These are phyloP conservation scores for Scopulariopsis brevicaulis DNA, from an alignment of 2,329 filamentous ascomycete genomes.

Conservation along the genomic window DNA sequence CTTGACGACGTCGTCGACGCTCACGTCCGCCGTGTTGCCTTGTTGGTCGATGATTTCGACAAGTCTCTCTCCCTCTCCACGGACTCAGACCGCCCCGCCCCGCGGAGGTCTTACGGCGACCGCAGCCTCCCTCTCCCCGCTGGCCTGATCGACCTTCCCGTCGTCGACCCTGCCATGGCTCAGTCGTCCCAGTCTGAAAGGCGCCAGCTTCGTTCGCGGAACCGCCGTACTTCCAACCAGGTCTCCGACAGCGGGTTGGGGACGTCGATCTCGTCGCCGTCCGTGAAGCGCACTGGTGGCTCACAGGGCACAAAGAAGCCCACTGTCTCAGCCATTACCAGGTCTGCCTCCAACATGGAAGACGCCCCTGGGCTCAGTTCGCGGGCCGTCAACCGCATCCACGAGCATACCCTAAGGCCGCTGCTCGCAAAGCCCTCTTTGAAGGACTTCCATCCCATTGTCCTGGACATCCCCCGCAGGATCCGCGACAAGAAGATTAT, in stretches of 20 bases:
- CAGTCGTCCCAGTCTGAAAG: slow-evolving; percentile 28
- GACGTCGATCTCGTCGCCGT: slow-evolving; percentile 60
- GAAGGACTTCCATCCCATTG: slow-evolving; percentile 70
- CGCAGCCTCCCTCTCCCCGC: slow-evolving; percentile 48
- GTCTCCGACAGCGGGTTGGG: slow-evolving; percentile 82
- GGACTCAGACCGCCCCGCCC: slow-evolving; percentile 20
- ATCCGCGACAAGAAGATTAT: slow-evolving; percentile 79
- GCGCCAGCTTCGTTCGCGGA: slow-evolving; percentile 40
- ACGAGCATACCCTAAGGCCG: slow-evolving; percentile 67
- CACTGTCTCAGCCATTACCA: slow-evolving; percentile 46
- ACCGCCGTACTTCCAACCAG: slow-evolving; percentile 48
- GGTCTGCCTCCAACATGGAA: slow-evolving; percentile 37
- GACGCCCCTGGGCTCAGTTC: slow-evolving; percentile 52
- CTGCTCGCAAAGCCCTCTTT: slow-evolving; percentile 62
- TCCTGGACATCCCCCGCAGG: slow-evolving; percentile 66
- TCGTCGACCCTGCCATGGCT: slow-evolving; percentile 37
- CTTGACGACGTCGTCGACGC: slow-evolving; percentile 63
- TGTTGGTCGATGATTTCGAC: slow-evolving; percentile 56
- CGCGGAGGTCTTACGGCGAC: slow-evolving; percentile 30
- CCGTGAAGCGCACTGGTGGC: slow-evolving; percentile 33
- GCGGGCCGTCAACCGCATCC: slow-evolving; percentile 65
- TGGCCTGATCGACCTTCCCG: slow-evolving; percentile 42
- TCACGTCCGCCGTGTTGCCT: slow-evolving; percentile 55
- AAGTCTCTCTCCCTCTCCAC: slow-evolving; percentile 37
- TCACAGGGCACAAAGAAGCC: slow-evolving; percentile 29